These are phyloP conservation scores for Silene noctiflora DNA, from an alignment of 179 eudicot species.

Conservation along the genomic window DNA sequence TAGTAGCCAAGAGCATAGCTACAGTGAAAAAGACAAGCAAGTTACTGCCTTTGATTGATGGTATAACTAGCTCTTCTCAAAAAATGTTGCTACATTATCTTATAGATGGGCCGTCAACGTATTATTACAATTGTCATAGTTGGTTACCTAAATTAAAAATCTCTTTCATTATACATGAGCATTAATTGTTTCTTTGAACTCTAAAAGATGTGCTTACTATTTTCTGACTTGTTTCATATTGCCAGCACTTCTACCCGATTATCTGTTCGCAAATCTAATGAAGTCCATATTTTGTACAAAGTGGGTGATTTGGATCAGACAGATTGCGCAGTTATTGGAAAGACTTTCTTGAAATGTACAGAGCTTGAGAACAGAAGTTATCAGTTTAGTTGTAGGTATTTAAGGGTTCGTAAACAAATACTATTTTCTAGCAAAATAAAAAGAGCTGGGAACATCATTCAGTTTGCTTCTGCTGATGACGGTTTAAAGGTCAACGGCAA, in stretches of 20 bases:
- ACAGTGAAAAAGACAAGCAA: no score
- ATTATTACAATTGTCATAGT: not conserved
- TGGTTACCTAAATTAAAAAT: not conserved
- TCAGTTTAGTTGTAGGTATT: conserved; percentile 32
- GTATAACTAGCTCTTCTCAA: not conserved
- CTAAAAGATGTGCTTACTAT: not conserved
- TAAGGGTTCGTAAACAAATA: conserved; percentile 34
- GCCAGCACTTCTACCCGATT: conserved; percentile 66
- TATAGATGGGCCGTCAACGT: not conserved
- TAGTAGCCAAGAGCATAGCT: no score
- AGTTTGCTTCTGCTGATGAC: conserved; percentile 73
- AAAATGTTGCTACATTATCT: no score
- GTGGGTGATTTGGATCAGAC: conserved; percentile 40
- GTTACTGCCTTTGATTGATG: not conserved
- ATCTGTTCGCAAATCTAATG: conserved; percentile 40
- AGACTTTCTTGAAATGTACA: conserved; percentile 42
- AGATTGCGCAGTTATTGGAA: conserved; percentile 37
- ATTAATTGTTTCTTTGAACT: conserved; percentile 7
- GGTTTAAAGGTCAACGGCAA: conserved; percentile 70
- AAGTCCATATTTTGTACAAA: conserved; percentile 33
- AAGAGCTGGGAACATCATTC: conserved; percentile 33
- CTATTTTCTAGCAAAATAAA: conserved; percentile 34
- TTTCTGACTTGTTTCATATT: conserved; percentile 20
- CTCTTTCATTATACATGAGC: not conserved
- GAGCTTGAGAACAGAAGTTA: conserved; percentile 34